phyloP scores from a whole-genome alignment of 192 early-diverging fungal genomes.

The Cetraspora pellucida region DNA sequence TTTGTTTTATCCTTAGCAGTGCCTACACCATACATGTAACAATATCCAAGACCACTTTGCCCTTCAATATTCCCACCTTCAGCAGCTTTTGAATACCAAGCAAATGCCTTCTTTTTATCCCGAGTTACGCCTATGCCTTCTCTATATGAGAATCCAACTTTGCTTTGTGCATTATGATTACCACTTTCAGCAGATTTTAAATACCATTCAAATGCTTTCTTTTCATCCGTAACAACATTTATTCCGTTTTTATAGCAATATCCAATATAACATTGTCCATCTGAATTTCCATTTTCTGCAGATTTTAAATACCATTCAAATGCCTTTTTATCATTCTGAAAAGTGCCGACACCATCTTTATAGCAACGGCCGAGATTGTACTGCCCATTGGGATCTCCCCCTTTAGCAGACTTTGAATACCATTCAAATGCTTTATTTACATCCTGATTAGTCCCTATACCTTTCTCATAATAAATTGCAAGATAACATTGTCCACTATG shows the following conservation, averaged over 20 bases:
- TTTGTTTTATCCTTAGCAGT: not conserved
- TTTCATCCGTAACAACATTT: no score
- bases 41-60: not conserved
- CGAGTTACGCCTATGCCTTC: not conserved
- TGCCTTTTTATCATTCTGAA: no score
- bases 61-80: not conserved
- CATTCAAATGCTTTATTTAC: no score
- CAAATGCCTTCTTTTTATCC: not conserved
- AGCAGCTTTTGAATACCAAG: not conserved
- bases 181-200: not conserved
- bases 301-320: not conserved
- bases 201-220: not conserved
- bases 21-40: not conserved
- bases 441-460: no score
- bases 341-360: no score
- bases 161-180: no score
- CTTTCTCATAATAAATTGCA: no score
- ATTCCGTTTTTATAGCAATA: no score
- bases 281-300: not conserved
- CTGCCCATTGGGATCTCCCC: no score
- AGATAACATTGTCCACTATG: no score
- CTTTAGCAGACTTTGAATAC: no score
- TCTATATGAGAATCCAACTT: not conserved
- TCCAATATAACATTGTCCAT: not conserved
- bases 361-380: no score